These are phyloP conservation scores for Colletotrichum zoysiae DNA, from an alignment of 2,329 filamentous ascomycete genomes.

Conservation along the genomic window DNA sequence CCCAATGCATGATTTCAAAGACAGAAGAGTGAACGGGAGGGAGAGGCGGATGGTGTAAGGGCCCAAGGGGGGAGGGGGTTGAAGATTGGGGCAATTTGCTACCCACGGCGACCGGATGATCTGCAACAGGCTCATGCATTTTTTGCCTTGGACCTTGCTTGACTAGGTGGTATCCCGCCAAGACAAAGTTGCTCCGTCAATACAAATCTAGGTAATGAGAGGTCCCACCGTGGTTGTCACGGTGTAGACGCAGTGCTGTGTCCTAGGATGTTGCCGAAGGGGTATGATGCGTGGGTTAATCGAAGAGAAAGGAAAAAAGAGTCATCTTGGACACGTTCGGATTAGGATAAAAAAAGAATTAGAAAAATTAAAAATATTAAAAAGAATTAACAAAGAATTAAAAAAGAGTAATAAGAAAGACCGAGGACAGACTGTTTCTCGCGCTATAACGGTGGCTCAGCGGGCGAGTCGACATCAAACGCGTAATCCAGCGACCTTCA, in stretches of 20 bases:
- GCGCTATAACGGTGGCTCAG: neutral
- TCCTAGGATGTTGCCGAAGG: neutral
- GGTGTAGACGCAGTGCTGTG: slow-evolving; percentile 17
- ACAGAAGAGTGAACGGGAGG: too few relatives aligned
- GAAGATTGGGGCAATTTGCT: neutral
- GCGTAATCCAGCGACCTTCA: slow-evolving; percentile 10
- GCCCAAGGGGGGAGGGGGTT: too few relatives aligned
- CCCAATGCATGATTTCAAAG: neutral
- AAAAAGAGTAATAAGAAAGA: too few relatives aligned
- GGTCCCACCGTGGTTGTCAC: slow-evolving; percentile 20
- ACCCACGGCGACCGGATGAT: slow-evolving; percentile 12
- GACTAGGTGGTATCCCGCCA: neutral
- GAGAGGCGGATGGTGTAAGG: neutral
- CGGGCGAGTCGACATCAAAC: neutral
- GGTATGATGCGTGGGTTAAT: too few relatives aligned
- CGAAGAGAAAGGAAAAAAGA: too few relatives aligned
- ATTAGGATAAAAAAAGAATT: neutral
- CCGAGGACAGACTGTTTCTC: too few relatives aligned
- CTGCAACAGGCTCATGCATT: slow-evolving; percentile 16
- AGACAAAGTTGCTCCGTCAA: slow-evolving; percentile 3
- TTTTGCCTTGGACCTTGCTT: slow-evolving; percentile 10
- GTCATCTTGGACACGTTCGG: neutral
- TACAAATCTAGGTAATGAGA: neutral
- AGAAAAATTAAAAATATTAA: too few relatives aligned
- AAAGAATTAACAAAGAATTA: too few relatives aligned